phyloP scores from a whole-genome alignment of 2,329 filamentous ascomycete species.

The Aspergillus sp. region DNA sequence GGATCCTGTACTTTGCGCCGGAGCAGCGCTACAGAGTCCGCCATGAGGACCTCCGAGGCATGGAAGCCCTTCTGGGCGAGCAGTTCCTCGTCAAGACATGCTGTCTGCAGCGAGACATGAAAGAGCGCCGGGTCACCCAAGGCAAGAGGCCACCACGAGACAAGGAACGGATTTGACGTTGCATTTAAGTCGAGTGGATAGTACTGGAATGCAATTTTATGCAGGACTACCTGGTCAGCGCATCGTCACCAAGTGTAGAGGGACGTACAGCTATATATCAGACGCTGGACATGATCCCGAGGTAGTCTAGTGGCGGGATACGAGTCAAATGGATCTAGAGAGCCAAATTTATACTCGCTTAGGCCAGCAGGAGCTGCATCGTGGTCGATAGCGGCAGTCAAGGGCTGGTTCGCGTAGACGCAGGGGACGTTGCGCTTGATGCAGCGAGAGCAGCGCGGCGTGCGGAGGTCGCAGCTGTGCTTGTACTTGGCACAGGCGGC shows the following conservation, averaged over 20 bases:
- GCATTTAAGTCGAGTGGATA: conserved; percentile 57
- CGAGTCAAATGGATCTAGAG: conserved; percentile 58
- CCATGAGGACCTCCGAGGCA: conserved; percentile 57
- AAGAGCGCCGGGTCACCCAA: conserved; percentile 58
- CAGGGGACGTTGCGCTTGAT: conserved; percentile 50
- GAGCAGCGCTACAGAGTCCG: conserved; percentile 55
- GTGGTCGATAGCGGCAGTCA: conserved; percentile 28
- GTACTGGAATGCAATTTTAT: conserved; percentile 61
- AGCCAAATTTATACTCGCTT: conserved; percentile 32
- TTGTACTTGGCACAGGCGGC: conserved; percentile 57
- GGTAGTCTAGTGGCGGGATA: conserved; percentile 56
- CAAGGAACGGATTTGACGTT: conserved; percentile 58
- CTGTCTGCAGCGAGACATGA: conserved; percentile 60
- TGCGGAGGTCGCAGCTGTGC: conserved; percentile 56
- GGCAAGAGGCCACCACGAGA: conserved; percentile 62
- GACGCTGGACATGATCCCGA: conserved; percentile 51
- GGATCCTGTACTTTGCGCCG: conserved; percentile 51
- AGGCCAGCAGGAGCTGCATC: conserved; percentile 12
- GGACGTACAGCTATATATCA: conserved; percentile 57
- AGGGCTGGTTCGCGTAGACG: conserved; percentile 56
- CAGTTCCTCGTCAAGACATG: conserved; percentile 57
- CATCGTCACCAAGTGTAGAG: too few species aligned
- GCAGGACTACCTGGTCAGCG: conserved; percentile 47
- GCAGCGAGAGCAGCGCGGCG: conserved; percentile 57
- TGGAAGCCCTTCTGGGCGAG: conserved; percentile 54